Evolutionary conservation across 2,329 filamentous ascomycete genomes (phyloP).

Genomic region (Colletotrichum karsti): DNA sequence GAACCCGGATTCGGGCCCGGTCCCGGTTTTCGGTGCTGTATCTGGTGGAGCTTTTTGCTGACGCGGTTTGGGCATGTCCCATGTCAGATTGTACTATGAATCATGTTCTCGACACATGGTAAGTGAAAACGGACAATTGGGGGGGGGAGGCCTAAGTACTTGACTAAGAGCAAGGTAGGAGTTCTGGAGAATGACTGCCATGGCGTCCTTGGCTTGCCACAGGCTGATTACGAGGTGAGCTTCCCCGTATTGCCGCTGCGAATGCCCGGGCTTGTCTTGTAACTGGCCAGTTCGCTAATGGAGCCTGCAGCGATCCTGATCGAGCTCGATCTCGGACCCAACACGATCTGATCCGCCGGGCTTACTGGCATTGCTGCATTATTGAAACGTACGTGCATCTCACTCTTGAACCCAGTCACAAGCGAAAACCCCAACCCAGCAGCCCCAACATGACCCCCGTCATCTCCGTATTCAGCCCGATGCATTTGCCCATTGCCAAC

Average conservation of each 20-base stretch:
- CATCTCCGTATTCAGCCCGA: not conserved
- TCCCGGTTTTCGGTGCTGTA: not conserved
- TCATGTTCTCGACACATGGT: slow-evolving; percentile 47
- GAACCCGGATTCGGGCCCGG: not conserved
- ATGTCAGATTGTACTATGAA: slow-evolving; percentile 58
- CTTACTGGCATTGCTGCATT: slow-evolving; percentile 66
- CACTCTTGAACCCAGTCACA: not conserved
- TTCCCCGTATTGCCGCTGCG: not conserved
- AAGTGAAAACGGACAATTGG: not conserved
- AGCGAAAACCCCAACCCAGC: not conserved
- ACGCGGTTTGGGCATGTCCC: not conserved
- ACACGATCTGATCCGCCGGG: slow-evolving; percentile 61
- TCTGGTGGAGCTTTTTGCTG: not conserved
- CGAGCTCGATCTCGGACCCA: slow-evolving; percentile 55
- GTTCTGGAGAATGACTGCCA: slow-evolving; percentile 66
- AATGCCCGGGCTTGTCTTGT: not conserved
- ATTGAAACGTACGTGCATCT: slow-evolving; percentile 55
- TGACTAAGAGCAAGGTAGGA: slow-evolving; percentile 48
- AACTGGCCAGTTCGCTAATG: not conserved
- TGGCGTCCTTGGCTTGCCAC: slow-evolving; percentile 65
- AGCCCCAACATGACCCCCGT: slow-evolving; percentile 9
- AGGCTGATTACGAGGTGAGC: slow-evolving; percentile 61
- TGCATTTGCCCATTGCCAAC: not conserved
- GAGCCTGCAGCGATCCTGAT: slow-evolving; percentile 44
- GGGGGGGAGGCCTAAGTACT: not conserved